Conservation (phyloP, 306 rosid species). For the Sesbania bispinosa region DNA sequence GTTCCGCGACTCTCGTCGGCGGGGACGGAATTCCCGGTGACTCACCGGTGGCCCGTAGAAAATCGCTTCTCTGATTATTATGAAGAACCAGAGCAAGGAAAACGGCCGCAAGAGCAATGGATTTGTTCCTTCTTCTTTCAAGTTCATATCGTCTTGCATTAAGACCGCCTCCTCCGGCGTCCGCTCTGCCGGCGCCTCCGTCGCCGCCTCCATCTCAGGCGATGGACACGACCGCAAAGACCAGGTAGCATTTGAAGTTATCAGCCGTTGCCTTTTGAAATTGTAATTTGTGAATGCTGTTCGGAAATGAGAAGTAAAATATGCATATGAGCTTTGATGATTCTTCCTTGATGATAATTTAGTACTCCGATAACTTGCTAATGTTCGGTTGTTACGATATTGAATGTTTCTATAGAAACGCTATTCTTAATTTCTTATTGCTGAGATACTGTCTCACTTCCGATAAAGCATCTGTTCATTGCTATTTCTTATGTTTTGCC, state of each 20-base stretch:
- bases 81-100: constrained; percentile 69
- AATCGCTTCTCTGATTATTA: constrained; percentile 38
- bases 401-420: neutral
- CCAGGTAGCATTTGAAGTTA: constrained; percentile 52
- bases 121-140: constrained; percentile 79
- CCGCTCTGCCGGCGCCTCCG: constrained; percentile 79
- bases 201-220: constrained; percentile 77
- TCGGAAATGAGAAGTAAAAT: constrained; percentile 8
- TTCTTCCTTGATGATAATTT: neutral
- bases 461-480: neutral
- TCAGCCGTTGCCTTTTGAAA: neutral
- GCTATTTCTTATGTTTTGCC: constrained; percentile 7
- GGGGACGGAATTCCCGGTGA: constrained; percentile 48
- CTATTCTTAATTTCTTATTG: neutral
- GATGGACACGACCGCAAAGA: constrained; percentile 61
- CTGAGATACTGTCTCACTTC: neutral
- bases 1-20: constrained; percentile 63
- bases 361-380: neutral
- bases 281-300: constrained; percentile 30
- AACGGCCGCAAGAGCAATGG: constrained; percentile 57
- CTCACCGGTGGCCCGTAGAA: constrained; percentile 52
- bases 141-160: constrained; percentile 85
- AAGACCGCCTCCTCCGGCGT: constrained; percentile 92
- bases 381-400: neutral
- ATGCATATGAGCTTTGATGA: neutral